These are phyloP conservation scores for Hypoxylon sp. DNA, from an alignment of 2,329 filamentous ascomycete species.

Conservation along the genomic window DNA sequence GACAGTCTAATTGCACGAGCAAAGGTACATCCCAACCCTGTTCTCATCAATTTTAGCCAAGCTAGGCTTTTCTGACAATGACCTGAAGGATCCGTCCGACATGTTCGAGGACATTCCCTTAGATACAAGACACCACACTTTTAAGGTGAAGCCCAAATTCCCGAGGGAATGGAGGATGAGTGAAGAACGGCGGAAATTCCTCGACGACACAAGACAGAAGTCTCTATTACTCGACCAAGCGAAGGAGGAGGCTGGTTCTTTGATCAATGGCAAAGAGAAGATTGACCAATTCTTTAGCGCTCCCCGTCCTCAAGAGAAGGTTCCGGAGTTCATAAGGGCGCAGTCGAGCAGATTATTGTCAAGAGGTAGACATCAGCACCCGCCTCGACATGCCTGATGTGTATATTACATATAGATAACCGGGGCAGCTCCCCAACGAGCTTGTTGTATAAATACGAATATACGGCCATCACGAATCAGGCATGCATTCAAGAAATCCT, in stretches of 20 bases:
- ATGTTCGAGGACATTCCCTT: slow-evolving; percentile 91
- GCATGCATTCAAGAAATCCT: background rate
- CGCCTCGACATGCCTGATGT: slow-evolving; percentile 13
- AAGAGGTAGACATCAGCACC: slow-evolving; percentile 9
- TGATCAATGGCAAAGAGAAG: slow-evolving; percentile 71
- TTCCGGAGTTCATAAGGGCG: slow-evolving; percentile 14
- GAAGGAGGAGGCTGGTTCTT: slow-evolving; percentile 65
- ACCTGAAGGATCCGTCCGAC: slow-evolving; percentile 75
- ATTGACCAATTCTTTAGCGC: slow-evolving; percentile 60
- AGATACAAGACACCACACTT: slow-evolving; percentile 86
- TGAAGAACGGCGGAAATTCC: slow-evolving; percentile 73
- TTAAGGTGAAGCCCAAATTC: slow-evolving; percentile 78
- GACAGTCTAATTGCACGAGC: slow-evolving; percentile 81
- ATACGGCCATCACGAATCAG: slow-evolving; percentile 15
- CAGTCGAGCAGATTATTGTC: background rate
- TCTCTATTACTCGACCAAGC: slow-evolving; percentile 68
- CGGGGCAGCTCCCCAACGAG: slow-evolving; percentile 8
- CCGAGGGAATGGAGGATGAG: slow-evolving; percentile 89
- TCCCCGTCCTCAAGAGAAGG: background rate
- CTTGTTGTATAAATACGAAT: slow-evolving; percentile 40
- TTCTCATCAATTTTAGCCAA: background rate
- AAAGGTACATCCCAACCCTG: slow-evolving; percentile 63
- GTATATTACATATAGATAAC: slow-evolving; percentile 27
- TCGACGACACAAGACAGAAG: slow-evolving; percentile 73
- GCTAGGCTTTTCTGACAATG: slow-evolving; percentile 27